Conservation (phyloP, 805 yeast genomes). For the Yarrowia hollandica region DNA sequence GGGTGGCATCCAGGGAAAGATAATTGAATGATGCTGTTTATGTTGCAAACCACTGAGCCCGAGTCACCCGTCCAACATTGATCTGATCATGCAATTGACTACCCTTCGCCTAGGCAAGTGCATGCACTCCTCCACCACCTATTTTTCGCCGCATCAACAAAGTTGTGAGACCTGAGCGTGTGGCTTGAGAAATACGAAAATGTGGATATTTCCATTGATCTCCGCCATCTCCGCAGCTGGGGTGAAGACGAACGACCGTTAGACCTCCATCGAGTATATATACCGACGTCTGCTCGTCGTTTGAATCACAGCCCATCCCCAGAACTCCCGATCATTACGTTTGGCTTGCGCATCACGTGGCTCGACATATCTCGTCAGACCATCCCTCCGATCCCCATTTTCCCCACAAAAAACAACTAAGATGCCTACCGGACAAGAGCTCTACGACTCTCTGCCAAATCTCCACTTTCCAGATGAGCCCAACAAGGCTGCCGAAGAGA, state of each 20-base stretch:
- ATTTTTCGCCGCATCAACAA: background rate
- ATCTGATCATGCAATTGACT: too few relatives aligned
- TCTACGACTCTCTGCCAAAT: slow-evolving; percentile 11
- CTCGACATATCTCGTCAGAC: too few relatives aligned
- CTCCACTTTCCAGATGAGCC: slow-evolving; percentile 22
- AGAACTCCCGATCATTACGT: background rate
- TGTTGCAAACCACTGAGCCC: too few relatives aligned
- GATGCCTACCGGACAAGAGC: slow-evolving; percentile 23
- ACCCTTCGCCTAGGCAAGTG: too few relatives aligned
- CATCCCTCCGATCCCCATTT: background rate
- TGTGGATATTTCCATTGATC: slow-evolving; percentile 11
- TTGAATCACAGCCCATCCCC: background rate
- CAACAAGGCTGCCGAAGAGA: slow-evolving; percentile 24
- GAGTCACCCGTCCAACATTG: too few relatives aligned
- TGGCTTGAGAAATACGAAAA: slow-evolving; percentile 17
- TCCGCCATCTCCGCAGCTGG: slow-evolving; percentile 15
- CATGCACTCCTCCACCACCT: slow-evolving; percentile 11
- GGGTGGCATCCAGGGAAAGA: too few relatives aligned
- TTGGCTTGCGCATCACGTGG: slow-evolving; percentile 16
- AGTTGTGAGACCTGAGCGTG: background rate
- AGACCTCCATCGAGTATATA: background rate
- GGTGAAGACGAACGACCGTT: too few relatives aligned
- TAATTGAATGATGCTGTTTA: too few relatives aligned
- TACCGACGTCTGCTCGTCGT: background rate
- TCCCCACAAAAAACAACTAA: background rate